Base-by-base conservation (phyloP, 805 yeast genomes). In the Komagataella phaffii region DNA sequence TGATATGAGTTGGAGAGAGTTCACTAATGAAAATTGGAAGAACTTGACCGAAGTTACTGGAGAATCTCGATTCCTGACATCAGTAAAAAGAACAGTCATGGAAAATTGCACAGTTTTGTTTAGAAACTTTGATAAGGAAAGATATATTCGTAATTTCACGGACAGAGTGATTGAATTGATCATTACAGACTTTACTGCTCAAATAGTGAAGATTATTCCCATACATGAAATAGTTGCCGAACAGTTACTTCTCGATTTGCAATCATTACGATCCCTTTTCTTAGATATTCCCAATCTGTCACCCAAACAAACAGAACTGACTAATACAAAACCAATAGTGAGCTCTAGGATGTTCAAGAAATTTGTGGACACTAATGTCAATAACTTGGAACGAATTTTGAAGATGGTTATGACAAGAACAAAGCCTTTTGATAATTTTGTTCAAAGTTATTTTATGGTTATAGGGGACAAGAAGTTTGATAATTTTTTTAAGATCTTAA, bases 1-100 rank as follows among this genome's bases (percentile, higher is more conserved):
- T 49, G 80, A 78, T 24, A 76, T 81, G 52, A 76, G 84, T 4
- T 90, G 96, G 95, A 74, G 93, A 56, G 96, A 88, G 59, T 81
- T 93, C 74, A 68, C 75, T 7, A 83, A 82, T 57, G 78, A 81
- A 47, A 84, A 87, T 62, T 89, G 96, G 96, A 71, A 73, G 24
- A 69, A 72, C 44, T 65, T 79, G 55, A 79, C 76, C 24, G 72
- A 74, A n/a, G 86, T 84, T 2, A 80, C 79, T 24, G 91, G 83
- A 55, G 81, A 83, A 56, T 85, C 95, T 47, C 66, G 81, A 49
- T 90, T 86, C 58, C 76, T 85, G 61, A 63, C 68, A 5, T 85
- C 86, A 21, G 64, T 87, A 49, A 74, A 75, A 51, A 64, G 66
- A 6, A 67, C 75, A 1, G 59, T 85, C 17, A 57, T 67, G 1